phyloP scores from a whole-genome alignment of 805 yeast genomes.

The Vanderwaltozyma yarrowii region DNA sequence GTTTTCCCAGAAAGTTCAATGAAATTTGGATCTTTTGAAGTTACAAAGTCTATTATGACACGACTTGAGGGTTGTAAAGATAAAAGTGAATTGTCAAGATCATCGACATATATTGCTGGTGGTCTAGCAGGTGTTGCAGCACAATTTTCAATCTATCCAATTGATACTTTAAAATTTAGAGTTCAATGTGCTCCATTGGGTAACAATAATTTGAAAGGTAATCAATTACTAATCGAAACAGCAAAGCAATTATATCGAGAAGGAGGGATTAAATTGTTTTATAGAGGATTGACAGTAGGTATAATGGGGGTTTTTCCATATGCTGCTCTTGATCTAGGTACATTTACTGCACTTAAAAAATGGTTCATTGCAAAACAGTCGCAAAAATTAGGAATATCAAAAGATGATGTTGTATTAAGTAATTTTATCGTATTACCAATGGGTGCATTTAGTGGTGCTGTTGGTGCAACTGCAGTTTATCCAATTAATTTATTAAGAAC shows the following conservation, averaged over 20 bases:
- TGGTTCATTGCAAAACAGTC: constrained; percentile 65
- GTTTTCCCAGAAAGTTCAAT: constrained; percentile 97
- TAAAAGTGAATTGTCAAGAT: constrained; percentile 56
- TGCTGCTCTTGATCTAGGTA: constrained; percentile 92
- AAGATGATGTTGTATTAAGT: constrained; percentile 63
- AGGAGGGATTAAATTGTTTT: constrained; percentile 72
- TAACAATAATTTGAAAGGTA: constrained; percentile 45
- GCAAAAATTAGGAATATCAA: constrained; percentile 35
- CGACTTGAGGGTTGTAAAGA: constrained; percentile 66
- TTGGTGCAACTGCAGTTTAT: constrained; percentile 92
- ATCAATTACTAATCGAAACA: constrained; percentile 49
- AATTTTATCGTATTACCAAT: constrained; percentile 73
- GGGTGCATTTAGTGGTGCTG: constrained; percentile 93
- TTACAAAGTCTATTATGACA: constrained; percentile 67
- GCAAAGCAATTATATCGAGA: constrained; percentile 66
- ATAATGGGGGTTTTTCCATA: constrained; percentile 94
- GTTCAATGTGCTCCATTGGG: constrained; percentile 85
- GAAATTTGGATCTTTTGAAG: constrained; percentile 92
- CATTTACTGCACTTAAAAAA: constrained; percentile 76
- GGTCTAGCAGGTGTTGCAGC: constrained; percentile 94
- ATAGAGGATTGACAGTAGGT: constrained; percentile 86
- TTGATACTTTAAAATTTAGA: constrained; percentile 88
- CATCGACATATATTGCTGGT: constrained; percentile 84
- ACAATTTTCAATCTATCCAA: constrained; percentile 88
- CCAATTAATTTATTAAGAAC: constrained; percentile 89